These are phyloP conservation scores for Rhododendron kiyosumense DNA, from an alignment of 148 eudicot genomes.

Conservation along the genomic window DNA sequence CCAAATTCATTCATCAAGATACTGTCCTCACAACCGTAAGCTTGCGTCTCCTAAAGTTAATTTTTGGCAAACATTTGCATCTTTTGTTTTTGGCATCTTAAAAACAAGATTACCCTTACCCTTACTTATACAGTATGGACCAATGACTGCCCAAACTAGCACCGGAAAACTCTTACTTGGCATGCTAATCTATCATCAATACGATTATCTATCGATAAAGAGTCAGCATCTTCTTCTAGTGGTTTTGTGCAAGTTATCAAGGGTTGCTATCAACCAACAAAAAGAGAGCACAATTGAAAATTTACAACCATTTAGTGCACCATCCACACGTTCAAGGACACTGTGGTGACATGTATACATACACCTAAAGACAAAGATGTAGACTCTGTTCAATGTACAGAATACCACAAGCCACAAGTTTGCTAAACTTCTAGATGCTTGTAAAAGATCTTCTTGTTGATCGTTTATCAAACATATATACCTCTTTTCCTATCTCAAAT, in stretches of 20 bases:
- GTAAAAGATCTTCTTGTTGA: not conserved
- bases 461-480: not conserved
- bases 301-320: not conserved
- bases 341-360: not conserved
- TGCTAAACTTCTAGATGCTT: not conserved
- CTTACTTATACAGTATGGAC: not conserved
- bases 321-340: not conserved
- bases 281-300: not conserved
- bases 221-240: not conserved
- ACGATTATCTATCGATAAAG: not conserved
- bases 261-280: not conserved
- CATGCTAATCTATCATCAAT: not conserved
- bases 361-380: not conserved
- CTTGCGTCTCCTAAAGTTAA: not conserved
- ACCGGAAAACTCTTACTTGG: not conserved
- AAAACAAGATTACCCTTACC: not conserved
- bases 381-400: not conserved
- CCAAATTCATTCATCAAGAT: not conserved
- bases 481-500: not conserved
- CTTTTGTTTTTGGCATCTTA: not conserved
- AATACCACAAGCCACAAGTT: not conserved
- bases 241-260: slow-evolving; percentile 1
- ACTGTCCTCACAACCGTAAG: not conserved
- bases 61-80: not conserved
- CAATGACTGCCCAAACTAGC: not conserved